Base-by-base conservation (phyloP, 495 filamentous ascomycete genomes). In the Aspergillus conjunctus region DNA sequence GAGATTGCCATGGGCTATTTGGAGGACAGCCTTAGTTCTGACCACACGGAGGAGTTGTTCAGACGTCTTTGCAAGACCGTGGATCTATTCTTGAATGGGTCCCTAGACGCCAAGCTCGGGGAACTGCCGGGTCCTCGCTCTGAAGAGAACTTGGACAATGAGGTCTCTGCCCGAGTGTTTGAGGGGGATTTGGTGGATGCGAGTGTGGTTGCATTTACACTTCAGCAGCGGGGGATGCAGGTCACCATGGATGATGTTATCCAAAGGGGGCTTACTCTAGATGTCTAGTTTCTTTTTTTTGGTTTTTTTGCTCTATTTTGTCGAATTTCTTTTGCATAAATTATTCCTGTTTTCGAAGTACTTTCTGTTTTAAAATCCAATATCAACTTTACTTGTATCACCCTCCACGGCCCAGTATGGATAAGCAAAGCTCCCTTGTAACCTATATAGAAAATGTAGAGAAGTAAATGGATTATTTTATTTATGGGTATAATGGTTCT, bases 231-330 rank as follows among this genome's bases (percentile, higher is more conserved):
- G 65, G 39, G 59, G 73, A 0, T 64, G 39, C 32, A 61, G 60
- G 10, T 82, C 75, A 80, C 80, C 81, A 59, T 80, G 78, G 18
- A 63, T 17, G 71, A 80, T 37, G 53, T 56, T 2, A 58, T 75
- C 48, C 26, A 55, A 33, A 21, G 15, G 7, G 57, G 57, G 0
- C 17, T 48, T 48, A 6, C 4, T 48, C n/a, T 48, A 7, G 20
- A 48, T 21, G 44, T 20, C 7, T 48, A 48, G 44, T 1, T 21
- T 7, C 18, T 48, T 10, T 48, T 48, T 48, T 6, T 43, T 43
- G 39, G 9, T 17, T 48, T 21, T 22, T 20, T 48, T n/a, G n/a
- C n/a, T 48, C 18, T 48, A n/a, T 21, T 22, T 48, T 48, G 9
- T 21, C 17, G n/a, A 1, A 21, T 21, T 20, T 48, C 20, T 48